Conservation (phyloP, 2,329 filamentous ascomycete species). For the Ophiosphaerella korrae region DNA sequence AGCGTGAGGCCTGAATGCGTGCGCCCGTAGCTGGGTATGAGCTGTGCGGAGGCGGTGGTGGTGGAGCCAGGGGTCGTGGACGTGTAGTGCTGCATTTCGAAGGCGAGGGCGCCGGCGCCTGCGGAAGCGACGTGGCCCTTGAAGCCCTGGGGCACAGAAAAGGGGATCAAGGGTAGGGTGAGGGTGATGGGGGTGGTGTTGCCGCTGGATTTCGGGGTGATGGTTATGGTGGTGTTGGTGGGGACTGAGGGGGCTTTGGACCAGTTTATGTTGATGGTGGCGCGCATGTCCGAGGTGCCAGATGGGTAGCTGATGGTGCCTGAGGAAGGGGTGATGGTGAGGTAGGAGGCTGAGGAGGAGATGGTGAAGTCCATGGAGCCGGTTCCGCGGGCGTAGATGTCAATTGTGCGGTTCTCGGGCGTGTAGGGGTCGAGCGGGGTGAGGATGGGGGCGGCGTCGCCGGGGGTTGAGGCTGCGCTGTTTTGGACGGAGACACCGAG, state of each 20-base stretch:
- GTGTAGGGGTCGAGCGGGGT: slow-evolving; percentile 28
- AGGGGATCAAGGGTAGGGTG: slow-evolving; percentile 22
- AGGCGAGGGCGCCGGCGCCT: slow-evolving; percentile 25
- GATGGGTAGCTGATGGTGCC: slow-evolving; percentile 32
- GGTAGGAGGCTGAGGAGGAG: slow-evolving; percentile 19
- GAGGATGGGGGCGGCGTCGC: slow-evolving; percentile 50
- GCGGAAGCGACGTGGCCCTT: slow-evolving; percentile 29
- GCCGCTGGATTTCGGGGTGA: slow-evolving; percentile 24
- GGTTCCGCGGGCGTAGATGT: slow-evolving; percentile 32
- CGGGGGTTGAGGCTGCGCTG: slow-evolving; percentile 66
- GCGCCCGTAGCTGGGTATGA: slow-evolving; percentile 32
- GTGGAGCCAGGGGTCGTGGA: slow-evolving; percentile 6
- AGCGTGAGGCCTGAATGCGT: slow-evolving; percentile 31
- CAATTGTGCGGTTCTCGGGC: slow-evolving; percentile 33
- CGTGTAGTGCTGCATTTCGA: slow-evolving; percentile 27
- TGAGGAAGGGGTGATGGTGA: slow-evolving; percentile 21
- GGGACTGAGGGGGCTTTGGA: slow-evolving; percentile 18
- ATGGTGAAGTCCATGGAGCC: slow-evolving; percentile 27
- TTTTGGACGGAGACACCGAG: slow-evolving; percentile 64
- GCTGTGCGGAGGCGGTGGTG: slow-evolving; percentile 4
- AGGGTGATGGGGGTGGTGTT: slow-evolving; percentile 20
- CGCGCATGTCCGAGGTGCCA: slow-evolving; percentile 28
- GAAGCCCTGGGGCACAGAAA: slow-evolving; percentile 16
- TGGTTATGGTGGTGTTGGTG: slow-evolving; percentile 19
- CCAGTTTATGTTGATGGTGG: slow-evolving; percentile 31